These are phyloP conservation scores for Capsicum baccatum DNA, from an alignment of 257 asterid genomes.

Conservation along the genomic window DNA sequence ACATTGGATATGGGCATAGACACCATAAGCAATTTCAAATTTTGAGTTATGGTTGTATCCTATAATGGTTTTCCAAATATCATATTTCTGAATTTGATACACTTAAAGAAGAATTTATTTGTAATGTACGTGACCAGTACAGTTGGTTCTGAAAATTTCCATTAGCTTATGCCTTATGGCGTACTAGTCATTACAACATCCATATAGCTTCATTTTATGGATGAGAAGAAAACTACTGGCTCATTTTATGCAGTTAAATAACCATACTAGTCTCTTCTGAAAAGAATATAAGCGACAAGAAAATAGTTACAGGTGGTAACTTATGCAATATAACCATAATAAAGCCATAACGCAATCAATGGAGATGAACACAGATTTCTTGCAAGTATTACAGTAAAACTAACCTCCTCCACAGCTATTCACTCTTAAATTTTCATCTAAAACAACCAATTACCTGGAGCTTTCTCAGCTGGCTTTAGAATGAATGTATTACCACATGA, in stretches of 20 bases:
- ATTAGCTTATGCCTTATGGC: not conserved
- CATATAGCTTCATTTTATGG: constrained; percentile 3
- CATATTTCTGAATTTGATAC: not conserved
- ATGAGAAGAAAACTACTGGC: not conserved
- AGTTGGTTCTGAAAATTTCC: not conserved
- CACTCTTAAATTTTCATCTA: not conserved
- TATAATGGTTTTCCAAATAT: not conserved
- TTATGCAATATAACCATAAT: not conserved
- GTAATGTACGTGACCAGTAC: not conserved
- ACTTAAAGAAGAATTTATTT: not conserved
- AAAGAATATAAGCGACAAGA: not conserved
- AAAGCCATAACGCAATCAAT: not conserved
- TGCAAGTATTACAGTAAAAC: constrained; percentile 1
- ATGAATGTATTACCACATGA: constrained; percentile 91
- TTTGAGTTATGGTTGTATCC: constrained; percentile 13
- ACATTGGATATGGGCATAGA: not conserved
- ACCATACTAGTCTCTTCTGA: constrained; percentile 8
- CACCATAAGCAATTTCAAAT: not conserved
- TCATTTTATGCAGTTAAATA: not conserved
- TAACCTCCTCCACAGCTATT: not conserved
- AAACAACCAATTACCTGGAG: constrained; percentile 64
- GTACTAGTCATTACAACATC: not conserved
- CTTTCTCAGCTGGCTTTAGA: constrained; percentile 95
- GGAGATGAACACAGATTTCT: not conserved
- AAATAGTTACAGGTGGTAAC: not conserved